A percentile compares a stretch with the other conserved stretches of the same genome.
phyloP scores from a whole-genome alignment of 164 flowering plant genomes.

The Berberis vulgaris region DNA sequence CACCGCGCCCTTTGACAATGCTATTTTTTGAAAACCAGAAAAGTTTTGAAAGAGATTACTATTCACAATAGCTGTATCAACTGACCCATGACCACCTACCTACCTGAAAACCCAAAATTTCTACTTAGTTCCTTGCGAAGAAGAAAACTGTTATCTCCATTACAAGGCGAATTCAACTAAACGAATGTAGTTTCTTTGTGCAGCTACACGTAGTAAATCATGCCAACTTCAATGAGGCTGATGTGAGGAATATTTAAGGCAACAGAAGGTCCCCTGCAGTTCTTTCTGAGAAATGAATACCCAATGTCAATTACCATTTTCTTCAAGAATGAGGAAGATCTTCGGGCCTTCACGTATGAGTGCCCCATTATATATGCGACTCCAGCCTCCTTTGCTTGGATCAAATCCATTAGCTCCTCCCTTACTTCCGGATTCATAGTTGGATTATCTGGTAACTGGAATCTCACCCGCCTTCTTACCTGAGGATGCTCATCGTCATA shows the following conservation, averaged over 20 bases:
- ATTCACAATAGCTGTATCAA: no score
- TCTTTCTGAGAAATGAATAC: conserved; percentile 43
- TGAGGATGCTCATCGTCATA: conserved; percentile 31
- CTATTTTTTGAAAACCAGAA: no score
- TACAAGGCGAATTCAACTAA: no score
- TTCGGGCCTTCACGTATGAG: conserved; percentile 39
- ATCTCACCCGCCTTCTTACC: conserved; percentile 31
- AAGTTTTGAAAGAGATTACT: no score
- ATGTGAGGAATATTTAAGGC: conserved; percentile 47
- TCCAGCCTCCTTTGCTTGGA: conserved; percentile 41
- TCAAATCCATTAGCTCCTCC: conserved; percentile 38
- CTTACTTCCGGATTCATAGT: conserved; percentile 26
- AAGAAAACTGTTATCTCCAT: no score
- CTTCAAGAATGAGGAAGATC: conserved; percentile 39
- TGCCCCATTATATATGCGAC: conserved; percentile 49
- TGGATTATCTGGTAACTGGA: conserved; percentile 23
- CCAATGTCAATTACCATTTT: conserved; percentile 37
- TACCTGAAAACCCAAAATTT: no score
- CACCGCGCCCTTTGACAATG: no score
- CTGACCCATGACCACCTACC: no score
- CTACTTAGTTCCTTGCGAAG: no score
- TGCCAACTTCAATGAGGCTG: conserved; percentile 47
- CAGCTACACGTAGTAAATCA: conserved; percentile 41
- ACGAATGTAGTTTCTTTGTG: background rate
- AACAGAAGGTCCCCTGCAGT: conserved; percentile 49